Base-by-base conservation (phyloP, 345 rosid genomes). In the Eucalyptus tenuipes region DNA sequence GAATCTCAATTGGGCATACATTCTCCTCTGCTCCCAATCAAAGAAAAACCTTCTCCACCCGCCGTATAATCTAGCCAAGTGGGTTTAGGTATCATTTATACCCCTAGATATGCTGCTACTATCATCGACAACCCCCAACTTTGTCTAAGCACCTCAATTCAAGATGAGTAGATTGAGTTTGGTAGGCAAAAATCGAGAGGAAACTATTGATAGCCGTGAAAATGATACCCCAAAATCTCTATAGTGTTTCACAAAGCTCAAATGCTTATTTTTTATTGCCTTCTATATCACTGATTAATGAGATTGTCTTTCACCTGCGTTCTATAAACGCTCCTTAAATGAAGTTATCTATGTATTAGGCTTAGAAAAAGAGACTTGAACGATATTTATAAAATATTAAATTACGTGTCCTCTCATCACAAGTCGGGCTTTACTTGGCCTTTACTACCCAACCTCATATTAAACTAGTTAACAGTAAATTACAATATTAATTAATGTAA, bases 401-500 rank as follows among this genome's bases (percentile, higher is more conserved):
- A 52, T 52, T 52, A 18, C 1, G 18, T 18, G 25, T 52, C 1
- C 0, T 1, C 1, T 52, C 1, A 52, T 52, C 1, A 52, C 2
- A 52, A 7, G 4, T 18, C 2, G 1, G 4, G 4, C 2, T 52
- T 52, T 52, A 52, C 4, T 52, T 0, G 1, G 10, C 10, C 0
- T 0, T 52, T 0, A 52, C 4, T 52, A 18, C 1, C 4, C 0
- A 52, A 52, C 2, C 10, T 0, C 5, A 52, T 20, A 20, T 52
- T 52, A 52, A 52, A 52, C 1, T 20, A 20, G 10, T 52, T 52
- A 52, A 52, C 0, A 20, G 0, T 20, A 52, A 52, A 18, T 52
- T 20, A 52, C 0, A 0, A 52, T 52, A 3, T 52, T 20, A 0
- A 52, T 52, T 52, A 52, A 52, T 52, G 5, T 52, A 8, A 52